Base-by-base conservation (phyloP, 139 green algal species). In the Spirogloea muscicola region DNA sequence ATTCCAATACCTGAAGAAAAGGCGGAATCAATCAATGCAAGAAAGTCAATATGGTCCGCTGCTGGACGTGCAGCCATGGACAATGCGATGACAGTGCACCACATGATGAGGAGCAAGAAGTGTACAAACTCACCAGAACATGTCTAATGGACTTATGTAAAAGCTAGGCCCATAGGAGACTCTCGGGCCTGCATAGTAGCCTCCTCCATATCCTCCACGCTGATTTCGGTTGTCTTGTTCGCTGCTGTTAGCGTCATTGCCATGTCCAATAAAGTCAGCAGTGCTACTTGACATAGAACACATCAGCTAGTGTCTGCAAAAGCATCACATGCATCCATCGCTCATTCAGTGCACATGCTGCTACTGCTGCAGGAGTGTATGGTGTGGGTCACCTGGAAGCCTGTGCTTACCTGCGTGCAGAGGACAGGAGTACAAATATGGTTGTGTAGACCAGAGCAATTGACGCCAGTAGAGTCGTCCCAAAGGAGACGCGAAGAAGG, bases 391-490 rank as follows among this genome's bases (percentile, higher is more conserved):
- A n/a, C n/a, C 21, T 31, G 21, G 39, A 64, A 13, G 29, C 29
- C 55, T 6, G 46, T 25, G 52, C 72, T 37, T 65, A 78, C 70
- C 39, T 74, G 10, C 64, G 67, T 13, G n/a, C n/a, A 4, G 74
- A 81, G 18, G 71, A 82, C 1, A 88, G 66, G 21, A 96, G 55
- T 9, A 90, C 89, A 2, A 84, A 49, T 34, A 98, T 89, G 33
- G 91, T 88, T 4, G 90, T 55, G 79, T 86, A 94, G 31, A 94
- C 91, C 40, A 95, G 41, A 6, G 84, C 63, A 18, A 94, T 86
- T 4, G 86, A 93, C 2, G 86, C 83, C 9, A 98, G 51, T 1
- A 98, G 89, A 0, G 91, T 84, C 0, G 90, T 89, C 37, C 94
- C 94, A 87, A 97, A 98, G 0, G 83, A 74, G 1, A 95, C 80